A percentile compares a stretch with the other conserved stretches of the same genome.
phyloP scores from a whole-genome alignment of 140 eudicot species.

The Bidens hawaiensis region DNA sequence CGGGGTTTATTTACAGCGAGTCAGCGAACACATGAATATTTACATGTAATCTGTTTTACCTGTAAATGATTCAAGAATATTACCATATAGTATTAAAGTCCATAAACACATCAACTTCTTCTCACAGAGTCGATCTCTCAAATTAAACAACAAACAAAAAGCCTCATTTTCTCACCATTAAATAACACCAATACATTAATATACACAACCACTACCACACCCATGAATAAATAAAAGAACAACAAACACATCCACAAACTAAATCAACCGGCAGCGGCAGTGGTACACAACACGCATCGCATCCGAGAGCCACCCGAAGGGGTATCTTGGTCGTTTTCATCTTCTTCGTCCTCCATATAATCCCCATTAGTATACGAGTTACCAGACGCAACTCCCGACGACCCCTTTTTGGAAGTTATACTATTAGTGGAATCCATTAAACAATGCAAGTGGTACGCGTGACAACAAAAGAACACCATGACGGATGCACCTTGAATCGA shows the following conservation, averaged over 20 bases:
- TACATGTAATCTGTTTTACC: conserved; percentile 8
- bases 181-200: conserved; percentile 32
- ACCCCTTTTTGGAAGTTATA: conserved; percentile 38
- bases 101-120: conserved; percentile 19
- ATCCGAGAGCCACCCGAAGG: conserved; percentile 47
- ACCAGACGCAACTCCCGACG: conserved; percentile 23
- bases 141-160: conserved; percentile 25
- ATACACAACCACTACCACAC: conserved; percentile 23
- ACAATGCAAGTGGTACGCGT: conserved; percentile 82
- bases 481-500: conserved; percentile 63
- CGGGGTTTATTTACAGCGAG: not conserved
- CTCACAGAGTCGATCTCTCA: conserved; percentile 21
- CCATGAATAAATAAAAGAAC: not conserved
- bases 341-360: conserved; percentile 52
- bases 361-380: conserved; percentile 54
- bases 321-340: conserved; percentile 37
- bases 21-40: conserved; percentile 9
- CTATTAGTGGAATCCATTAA: conserved; percentile 64
- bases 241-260: conserved; percentile 1
- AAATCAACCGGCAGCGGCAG: conserved; percentile 78
- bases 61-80: conserved; percentile 9
- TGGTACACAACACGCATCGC: conserved; percentile 83
- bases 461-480: conserved; percentile 85
- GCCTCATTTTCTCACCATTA: conserved; percentile 33
- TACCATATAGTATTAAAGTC: not conserved